Evolutionary conservation across 768 basidiomycete genomes (phyloP).

Genomic region (Tulasnella sp.): DNA sequence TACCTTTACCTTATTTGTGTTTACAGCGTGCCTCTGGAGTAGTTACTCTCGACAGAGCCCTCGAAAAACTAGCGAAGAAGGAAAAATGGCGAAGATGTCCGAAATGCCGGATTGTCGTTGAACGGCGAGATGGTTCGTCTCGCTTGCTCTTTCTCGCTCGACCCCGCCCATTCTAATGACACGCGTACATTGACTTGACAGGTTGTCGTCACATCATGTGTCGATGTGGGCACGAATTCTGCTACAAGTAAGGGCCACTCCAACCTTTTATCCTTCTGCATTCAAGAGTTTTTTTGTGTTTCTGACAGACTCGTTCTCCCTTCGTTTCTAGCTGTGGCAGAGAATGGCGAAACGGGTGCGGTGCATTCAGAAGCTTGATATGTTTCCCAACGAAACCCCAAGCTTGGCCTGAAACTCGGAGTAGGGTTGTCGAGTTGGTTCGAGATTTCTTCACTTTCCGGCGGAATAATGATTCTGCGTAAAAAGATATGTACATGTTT

Average conservation of each 20-base stretch:
- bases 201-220: slow-evolving; percentile 15
- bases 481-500: too few relatives aligned
- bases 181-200: too few relatives aligned
- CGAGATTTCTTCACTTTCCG: background rate
- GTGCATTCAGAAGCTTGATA: background rate
- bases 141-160: background rate
- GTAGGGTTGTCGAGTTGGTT: background rate
- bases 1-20: background rate
- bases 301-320: background rate
- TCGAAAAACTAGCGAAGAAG: background rate
- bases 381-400: background rate
- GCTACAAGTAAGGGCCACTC: slow-evolving; percentile 4
- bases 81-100: slow-evolving; percentile 9
- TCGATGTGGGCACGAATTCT: slow-evolving; percentile 13
- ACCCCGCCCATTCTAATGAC: too few relatives aligned
- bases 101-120: slow-evolving; percentile 12
- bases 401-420: background rate
- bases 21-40: background rate
- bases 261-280: too few relatives aligned
- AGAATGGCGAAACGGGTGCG: background rate
- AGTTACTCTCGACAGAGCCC: background rate
- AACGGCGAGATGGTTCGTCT: background rate
- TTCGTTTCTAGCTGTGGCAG: background rate
- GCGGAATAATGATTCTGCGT: background rate
- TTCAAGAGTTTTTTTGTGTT: background rate